Evolutionary conservation across 306 rosid species (phyloP).

Genomic region (Acacia acuminata): DNA sequence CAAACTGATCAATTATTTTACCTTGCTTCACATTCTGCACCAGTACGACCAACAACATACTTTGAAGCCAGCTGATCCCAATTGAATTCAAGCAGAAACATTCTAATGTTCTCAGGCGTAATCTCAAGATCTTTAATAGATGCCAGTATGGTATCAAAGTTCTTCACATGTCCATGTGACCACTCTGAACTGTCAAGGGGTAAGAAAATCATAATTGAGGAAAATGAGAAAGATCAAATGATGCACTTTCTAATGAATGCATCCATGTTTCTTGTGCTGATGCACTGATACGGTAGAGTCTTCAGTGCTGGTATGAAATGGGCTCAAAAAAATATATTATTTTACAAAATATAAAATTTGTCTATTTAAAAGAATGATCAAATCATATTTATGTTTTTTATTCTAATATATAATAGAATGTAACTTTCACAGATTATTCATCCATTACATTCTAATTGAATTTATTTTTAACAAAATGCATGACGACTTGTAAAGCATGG

Average conservation of each 20-base stretch:
- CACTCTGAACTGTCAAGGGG: conserved; percentile 47
- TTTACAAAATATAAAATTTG: background rate
- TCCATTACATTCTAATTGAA: background rate
- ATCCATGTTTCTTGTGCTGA: background rate
- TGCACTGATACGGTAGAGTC: background rate
- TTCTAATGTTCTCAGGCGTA: conserved; percentile 56
- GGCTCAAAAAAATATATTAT: background rate
- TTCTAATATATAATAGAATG: background rate
- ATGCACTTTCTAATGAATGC: background rate
- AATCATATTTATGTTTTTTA: background rate
- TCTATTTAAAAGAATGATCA: background rate
- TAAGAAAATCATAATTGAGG: background rate
- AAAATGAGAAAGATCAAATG: conserved; percentile 23
- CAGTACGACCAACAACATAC: conserved; percentile 66
- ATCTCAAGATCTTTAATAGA: conserved; percentile 66
- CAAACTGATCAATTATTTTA: conserved; percentile 43
- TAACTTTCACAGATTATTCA: background rate
- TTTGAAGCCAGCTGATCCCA: conserved; percentile 87
- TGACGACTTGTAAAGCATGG: background rate
- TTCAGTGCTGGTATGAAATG: background rate
- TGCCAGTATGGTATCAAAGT: conserved; percentile 54
- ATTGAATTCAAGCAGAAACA: conserved; percentile 74
- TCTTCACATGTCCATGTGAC: conserved; percentile 51
- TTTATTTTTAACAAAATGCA: background rate
- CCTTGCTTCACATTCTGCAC: conserved; percentile 94